phyloP scores from a whole-genome alignment of 2,329 filamentous ascomycete species.

The Cercospora sojina region DNA sequence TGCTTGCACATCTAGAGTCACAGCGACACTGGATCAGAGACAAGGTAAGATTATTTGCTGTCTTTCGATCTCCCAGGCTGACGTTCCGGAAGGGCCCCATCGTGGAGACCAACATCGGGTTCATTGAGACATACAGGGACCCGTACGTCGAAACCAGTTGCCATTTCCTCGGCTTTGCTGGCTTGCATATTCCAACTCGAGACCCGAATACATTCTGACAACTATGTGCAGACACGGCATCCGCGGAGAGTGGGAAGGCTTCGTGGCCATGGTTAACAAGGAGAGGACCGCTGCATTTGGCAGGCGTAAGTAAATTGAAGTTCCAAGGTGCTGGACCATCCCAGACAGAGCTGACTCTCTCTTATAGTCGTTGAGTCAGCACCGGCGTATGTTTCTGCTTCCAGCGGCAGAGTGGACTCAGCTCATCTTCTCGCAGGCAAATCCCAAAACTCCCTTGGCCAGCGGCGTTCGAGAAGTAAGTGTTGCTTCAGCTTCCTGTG shows the following conservation, averaged over 20 bases:
- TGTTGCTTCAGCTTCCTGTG: neutral
- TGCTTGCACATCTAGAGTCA: conserved; percentile 52
- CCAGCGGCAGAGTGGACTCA: neutral
- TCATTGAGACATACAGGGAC: conserved; percentile 57
- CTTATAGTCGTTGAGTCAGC: conserved; percentile 69
- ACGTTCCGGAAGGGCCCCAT: conserved; percentile 38
- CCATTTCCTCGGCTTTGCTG: neutral
- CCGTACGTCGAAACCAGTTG: conserved; percentile 32
- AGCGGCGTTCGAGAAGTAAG: conserved; percentile 76
- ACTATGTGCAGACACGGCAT: conserved; percentile 43
- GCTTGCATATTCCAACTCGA: neutral
- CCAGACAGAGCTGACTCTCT: neutral
- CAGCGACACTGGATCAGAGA: conserved; percentile 56
- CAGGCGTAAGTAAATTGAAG: conserved; percentile 41
- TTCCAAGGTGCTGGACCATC: neutral
- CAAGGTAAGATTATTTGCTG: conserved; percentile 35
- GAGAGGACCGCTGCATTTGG: conserved; percentile 87
- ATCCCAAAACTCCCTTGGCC: conserved; percentile 90
- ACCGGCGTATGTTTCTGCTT: conserved; percentile 48
- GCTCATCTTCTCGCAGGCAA: conserved; percentile 45
- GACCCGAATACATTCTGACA: neutral
- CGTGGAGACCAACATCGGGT: conserved; percentile 56
- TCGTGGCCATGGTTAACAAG: conserved; percentile 70
- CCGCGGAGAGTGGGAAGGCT: conserved; percentile 54
- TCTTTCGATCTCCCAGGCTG: neutral